These are phyloP conservation scores for Endocalyx cinctus DNA, from an alignment of 2,329 filamentous ascomycete species.

Conservation along the genomic window DNA sequence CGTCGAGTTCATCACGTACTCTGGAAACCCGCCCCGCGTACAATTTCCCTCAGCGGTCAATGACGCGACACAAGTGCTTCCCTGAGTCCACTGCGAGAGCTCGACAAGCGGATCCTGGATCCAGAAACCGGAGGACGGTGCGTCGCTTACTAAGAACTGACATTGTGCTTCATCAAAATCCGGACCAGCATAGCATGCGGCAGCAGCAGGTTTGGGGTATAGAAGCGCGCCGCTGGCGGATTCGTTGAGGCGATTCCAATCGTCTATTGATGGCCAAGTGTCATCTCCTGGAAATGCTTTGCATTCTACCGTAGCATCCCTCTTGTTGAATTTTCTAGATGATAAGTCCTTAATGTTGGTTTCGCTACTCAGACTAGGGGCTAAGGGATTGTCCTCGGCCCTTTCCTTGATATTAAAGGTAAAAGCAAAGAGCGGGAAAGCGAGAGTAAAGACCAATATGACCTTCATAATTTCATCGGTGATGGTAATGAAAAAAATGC, in stretches of 20 bases:
- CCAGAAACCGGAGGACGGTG: constrained; percentile 23
- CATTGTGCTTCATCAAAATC: constrained; percentile 21
- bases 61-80: constrained; percentile 25
- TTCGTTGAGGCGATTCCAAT: constrained; percentile 23
- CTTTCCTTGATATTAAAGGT: no score
- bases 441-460: no score
- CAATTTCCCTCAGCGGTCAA: constrained; percentile 23
- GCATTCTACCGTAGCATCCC: constrained; percentile 14
- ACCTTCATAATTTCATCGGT: no score
- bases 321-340: constrained; percentile 16
- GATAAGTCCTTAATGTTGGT: constrained; percentile 14
- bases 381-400: no score
- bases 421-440: no score
- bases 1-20: constrained; percentile 33
- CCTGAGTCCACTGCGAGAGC: constrained; percentile 28
- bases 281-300: constrained; percentile 20
- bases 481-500: no score
- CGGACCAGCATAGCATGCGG: constrained; percentile 25
- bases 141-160: constrained; percentile 17
- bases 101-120: constrained; percentile 29
- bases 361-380: constrained; percentile 10
- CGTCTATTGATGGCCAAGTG: constrained; percentile 18
- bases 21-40: constrained; percentile 29
- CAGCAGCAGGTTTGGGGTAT: constrained; percentile 23
- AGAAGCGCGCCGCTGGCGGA: constrained; percentile 25